A percentile compares a stretch with the other conserved stretches of the same genome.
These are phyloP conservation scores for Wallacemonas sp. DNA, from an alignment of 208 protist species.

Conservation along the genomic window DNA sequence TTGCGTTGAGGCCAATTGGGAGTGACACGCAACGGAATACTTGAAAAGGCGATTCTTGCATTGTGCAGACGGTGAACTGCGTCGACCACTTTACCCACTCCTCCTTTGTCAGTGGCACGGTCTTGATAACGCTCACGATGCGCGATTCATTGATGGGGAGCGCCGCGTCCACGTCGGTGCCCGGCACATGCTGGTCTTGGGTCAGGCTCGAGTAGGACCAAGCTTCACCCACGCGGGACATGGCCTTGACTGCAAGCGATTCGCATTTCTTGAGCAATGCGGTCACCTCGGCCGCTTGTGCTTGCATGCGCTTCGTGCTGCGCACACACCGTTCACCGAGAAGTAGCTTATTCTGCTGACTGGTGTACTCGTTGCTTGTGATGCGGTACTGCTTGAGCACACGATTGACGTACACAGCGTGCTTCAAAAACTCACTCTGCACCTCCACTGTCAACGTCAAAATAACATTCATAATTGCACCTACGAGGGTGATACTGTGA, in stretches of 20 bases:
- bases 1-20: slow-evolving; percentile 60
- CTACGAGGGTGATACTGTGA: slow-evolving; percentile 38
- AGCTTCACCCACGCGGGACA: slow-evolving; percentile 55
- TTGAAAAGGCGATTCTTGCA: slow-evolving; percentile 84
- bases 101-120: slow-evolving; percentile 67
- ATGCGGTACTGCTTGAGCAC: slow-evolving; percentile 71
- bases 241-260: slow-evolving; percentile 37
- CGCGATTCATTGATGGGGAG: slow-evolving; percentile 64
- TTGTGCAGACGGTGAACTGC: slow-evolving; percentile 60
- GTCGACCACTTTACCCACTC: slow-evolving; percentile 80
- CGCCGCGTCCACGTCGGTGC: slow-evolving; percentile 33
- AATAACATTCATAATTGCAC: slow-evolving; percentile 78
- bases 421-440: slow-evolving; percentile 81
- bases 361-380: slow-evolving; percentile 54
- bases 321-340: slow-evolving; percentile 41
- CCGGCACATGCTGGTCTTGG: slow-evolving; percentile 29
- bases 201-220: slow-evolving; percentile 49
- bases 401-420: slow-evolving; percentile 64
- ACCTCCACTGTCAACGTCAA: slow-evolving; percentile 53
- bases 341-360: slow-evolving; percentile 55
- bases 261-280: slow-evolving; percentile 68
- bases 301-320: slow-evolving; percentile 31
- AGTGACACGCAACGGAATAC: slow-evolving; percentile 82
- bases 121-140: slow-evolving; percentile 56
- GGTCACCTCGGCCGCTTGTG: slow-evolving; percentile 47